Evolutionary conservation across 1,139 yeast genomes (phyloP).

Genomic region (Hanseniaspora uvarum): DNA sequence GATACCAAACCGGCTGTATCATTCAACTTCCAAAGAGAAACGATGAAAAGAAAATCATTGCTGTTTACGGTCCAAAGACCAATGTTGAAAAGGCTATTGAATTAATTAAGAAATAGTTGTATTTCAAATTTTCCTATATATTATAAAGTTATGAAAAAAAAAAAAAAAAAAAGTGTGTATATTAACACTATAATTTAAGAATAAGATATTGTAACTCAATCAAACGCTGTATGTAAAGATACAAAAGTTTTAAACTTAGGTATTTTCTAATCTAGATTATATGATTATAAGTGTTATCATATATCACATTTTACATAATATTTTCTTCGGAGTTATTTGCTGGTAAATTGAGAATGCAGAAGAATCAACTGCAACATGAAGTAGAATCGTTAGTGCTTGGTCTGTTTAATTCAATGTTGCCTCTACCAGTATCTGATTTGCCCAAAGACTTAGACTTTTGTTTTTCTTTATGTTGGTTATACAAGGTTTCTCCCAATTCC

Average conservation of each 20-base stretch:
- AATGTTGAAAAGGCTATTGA: conserved; percentile 38
- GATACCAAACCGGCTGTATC: conserved; percentile 48
- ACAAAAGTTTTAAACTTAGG: too few relatives aligned
- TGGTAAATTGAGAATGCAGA: not conserved
- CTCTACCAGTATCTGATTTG: conserved; percentile 10
- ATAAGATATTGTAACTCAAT: too few relatives aligned
- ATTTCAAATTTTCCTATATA: conserved; percentile 3
- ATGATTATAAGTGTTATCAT: not conserved
- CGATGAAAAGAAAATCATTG: conserved; percentile 43
- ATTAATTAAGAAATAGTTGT: conserved; percentile 28
- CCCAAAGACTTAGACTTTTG: conserved; percentile 23
- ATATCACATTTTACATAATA: not conserved
- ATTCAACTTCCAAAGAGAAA: conserved; percentile 54
- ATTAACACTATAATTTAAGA: too few relatives aligned
- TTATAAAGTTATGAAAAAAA: not conserved
- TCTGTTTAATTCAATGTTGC: conserved; percentile 36
- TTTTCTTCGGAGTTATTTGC: not conserved
- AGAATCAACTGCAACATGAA: conserved; percentile 29
- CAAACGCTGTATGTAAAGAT: too few relatives aligned
- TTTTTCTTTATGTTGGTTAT: conserved; percentile 27
- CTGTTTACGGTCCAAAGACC: conserved; percentile 36
- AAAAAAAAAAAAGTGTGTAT: too few relatives aligned
- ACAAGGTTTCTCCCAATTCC: conserved; percentile 63
- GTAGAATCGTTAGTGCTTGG: conserved; percentile 40
- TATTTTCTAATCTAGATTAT: too few relatives aligned